phyloP scores from a whole-genome alignment of 2,329 filamentous ascomycete species.

The Acephala macrosclerotiorum region DNA sequence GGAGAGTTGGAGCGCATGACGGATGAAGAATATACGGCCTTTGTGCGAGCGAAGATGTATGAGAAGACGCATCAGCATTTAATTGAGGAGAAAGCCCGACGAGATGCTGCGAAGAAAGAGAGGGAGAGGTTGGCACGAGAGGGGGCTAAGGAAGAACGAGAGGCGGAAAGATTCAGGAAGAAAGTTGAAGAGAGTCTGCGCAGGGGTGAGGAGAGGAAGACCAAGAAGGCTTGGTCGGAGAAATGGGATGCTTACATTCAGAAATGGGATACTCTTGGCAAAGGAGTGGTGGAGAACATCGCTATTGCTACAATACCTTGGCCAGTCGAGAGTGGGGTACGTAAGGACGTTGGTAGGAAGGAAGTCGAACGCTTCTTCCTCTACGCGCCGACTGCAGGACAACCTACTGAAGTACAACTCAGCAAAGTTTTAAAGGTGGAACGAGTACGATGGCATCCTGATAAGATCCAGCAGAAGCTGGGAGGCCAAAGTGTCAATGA shows the following conservation, averaged over 20 bases:
- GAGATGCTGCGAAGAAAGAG: slow-evolving; percentile 61
- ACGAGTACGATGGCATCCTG: slow-evolving; percentile 93
- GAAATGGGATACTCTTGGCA: slow-evolving; percentile 65
- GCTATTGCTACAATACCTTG: slow-evolving; percentile 61
- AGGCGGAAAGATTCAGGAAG: slow-evolving; percentile 57
- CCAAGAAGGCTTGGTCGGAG: slow-evolving; percentile 58
- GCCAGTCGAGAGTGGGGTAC: slow-evolving; percentile 69
- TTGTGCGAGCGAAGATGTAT: slow-evolving; percentile 92
- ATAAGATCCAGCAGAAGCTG: slow-evolving; percentile 93
- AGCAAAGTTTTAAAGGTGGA: slow-evolving; percentile 75
- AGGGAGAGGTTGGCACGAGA: slow-evolving; percentile 50
- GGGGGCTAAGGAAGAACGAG: slow-evolving; percentile 48
- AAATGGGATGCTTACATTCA: slow-evolving; percentile 70
- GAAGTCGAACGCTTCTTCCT: slow-evolving; percentile 69
- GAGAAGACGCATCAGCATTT: slow-evolving; percentile 90
- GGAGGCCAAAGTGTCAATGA: slow-evolving; percentile 74
- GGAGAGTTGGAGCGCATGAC: slow-evolving; percentile 82
- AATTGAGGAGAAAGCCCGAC: slow-evolving; percentile 74
- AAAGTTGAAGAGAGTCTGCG: slow-evolving; percentile 75
- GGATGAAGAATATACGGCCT: slow-evolving; percentile 89
- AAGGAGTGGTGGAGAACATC: slow-evolving; percentile 49
- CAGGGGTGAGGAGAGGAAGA: slow-evolving; percentile 67
- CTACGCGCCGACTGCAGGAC: slow-evolving; percentile 51
- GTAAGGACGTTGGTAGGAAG: slow-evolving; percentile 60
- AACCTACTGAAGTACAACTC: slow-evolving; percentile 47